A percentile compares a stretch with the other conserved stretches of the same genome.
phyloP scores from a whole-genome alignment of 192 early-diverging fungal genomes.

The Thamnidium elegans region DNA sequence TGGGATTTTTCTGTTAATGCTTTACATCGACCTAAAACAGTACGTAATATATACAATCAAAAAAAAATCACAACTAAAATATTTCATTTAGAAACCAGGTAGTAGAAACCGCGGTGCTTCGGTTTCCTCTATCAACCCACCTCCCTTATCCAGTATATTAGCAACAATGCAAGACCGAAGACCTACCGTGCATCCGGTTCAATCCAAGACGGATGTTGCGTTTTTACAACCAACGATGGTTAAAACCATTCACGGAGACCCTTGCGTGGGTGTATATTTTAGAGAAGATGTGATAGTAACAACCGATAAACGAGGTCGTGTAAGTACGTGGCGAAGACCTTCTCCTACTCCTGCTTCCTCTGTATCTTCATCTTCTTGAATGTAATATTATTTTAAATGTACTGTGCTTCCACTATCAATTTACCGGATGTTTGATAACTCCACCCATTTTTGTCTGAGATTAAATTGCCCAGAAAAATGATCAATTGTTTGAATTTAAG shows the following conservation, averaged over 20 bases:
- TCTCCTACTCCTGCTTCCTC: background rate
- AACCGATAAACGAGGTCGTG: constrained; percentile 36
- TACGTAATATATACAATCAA: constrained; percentile 23
- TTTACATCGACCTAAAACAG: constrained; percentile 72
- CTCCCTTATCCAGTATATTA: constrained; percentile 11
- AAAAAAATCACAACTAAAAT: background rate
- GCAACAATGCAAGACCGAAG: constrained; percentile 14
- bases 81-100: background rate
- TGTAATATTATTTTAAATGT: background rate
- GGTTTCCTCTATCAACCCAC: constrained; percentile 25
- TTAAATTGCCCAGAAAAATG: too few species aligned
- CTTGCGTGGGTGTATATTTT: constrained; percentile 35
- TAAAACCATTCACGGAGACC: constrained; percentile 38
- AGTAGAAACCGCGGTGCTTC: constrained; percentile 32
- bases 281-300: constrained; percentile 40
- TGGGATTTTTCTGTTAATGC: constrained; percentile 94
- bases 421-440: too few species aligned
- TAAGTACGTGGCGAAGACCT: constrained; percentile 35
- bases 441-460: too few species aligned
- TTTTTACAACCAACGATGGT: constrained; percentile 37
- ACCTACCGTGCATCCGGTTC: constrained; percentile 28
- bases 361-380: constrained; percentile 1
- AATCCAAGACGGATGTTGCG: constrained; percentile 34
- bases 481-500: too few species aligned
- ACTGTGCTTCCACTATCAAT: too few species aligned